A percentile compares a stretch with the other conserved stretches of the same genome.
Conservation (phyloP, 1,139 yeast genomes). For the Eremothecium gossypii region DNA sequence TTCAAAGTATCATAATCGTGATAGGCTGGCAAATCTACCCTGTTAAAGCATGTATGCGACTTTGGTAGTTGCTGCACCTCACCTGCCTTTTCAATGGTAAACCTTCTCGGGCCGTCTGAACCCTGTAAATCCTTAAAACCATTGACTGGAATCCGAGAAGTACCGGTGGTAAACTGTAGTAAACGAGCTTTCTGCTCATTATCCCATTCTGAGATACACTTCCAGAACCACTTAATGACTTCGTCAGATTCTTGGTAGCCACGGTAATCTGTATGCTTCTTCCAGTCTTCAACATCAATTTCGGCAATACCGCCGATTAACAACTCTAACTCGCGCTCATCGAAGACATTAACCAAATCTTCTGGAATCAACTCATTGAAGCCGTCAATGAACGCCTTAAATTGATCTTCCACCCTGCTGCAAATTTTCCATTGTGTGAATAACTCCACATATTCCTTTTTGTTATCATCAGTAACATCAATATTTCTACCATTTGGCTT, state of each 20-base stretch:
- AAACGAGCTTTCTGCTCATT: slow-evolving; percentile 92
- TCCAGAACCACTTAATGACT: slow-evolving; percentile 98
- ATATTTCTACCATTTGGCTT: slow-evolving; percentile 81
- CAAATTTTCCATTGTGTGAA: slow-evolving; percentile 95
- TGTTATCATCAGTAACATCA: slow-evolving; percentile 89
- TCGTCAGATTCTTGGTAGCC: slow-evolving; percentile 96
- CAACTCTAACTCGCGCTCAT: slow-evolving; percentile 92
- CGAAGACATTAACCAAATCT: slow-evolving; percentile 91
- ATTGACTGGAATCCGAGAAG: slow-evolving; percentile 96
- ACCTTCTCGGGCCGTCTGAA: slow-evolving; percentile 96
- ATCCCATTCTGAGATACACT: slow-evolving; percentile 88
- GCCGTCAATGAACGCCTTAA: slow-evolving; percentile 92
- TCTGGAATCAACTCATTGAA: slow-evolving; percentile 96
- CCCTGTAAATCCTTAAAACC: slow-evolving; percentile 98
- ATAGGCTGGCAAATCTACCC: slow-evolving; percentile 86
- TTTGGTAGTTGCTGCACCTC: slow-evolving; percentile 89
- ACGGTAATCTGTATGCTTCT: slow-evolving; percentile 94
- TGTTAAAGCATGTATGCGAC: slow-evolving; percentile 91
- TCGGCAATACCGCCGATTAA: slow-evolving; percentile 97
- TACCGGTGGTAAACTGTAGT: slow-evolving; percentile 95
- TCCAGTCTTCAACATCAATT: slow-evolving; percentile 97
- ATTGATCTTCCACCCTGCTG: slow-evolving; percentile 90
- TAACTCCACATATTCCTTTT: slow-evolving; percentile 89
- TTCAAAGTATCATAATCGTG: slow-evolving; percentile 63
- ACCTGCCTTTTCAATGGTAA: slow-evolving; percentile 96